Conservation (phyloP, 2,329 filamentous ascomycete genomes). For the Ascochyta clinopodiicola region DNA sequence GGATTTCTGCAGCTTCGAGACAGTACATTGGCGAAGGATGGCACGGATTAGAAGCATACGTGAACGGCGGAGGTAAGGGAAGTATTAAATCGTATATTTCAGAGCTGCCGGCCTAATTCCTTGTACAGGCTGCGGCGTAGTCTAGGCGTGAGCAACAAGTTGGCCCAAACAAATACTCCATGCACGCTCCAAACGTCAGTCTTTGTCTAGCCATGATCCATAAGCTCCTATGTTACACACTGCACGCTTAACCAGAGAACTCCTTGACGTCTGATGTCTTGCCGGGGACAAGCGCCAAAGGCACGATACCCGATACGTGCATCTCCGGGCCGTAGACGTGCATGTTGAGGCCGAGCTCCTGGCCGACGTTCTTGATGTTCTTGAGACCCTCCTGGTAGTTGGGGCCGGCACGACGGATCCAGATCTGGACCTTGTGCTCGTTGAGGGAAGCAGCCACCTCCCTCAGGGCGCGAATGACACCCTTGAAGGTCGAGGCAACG, state of each 20-base stretch:
- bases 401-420: slow-evolving; percentile 87
- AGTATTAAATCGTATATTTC: slow-evolving; percentile 29
- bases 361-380: slow-evolving; percentile 97
- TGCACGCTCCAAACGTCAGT: slow-evolving; percentile 28
- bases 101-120: slow-evolving; percentile 11
- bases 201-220: slow-evolving; percentile 44
- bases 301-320: slow-evolving; percentile 95
- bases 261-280: slow-evolving; percentile 68
- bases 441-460: slow-evolving; percentile 84
- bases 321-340: slow-evolving; percentile 83
- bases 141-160: slow-evolving; percentile 24
- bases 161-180: slow-evolving; percentile 25
- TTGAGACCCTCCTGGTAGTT: slow-evolving; percentile 99
- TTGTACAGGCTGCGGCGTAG: slow-evolving; percentile 9
- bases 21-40: no score
- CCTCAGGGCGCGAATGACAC: slow-evolving; percentile 93
- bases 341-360: slow-evolving; percentile 95
- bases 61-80: slow-evolving; percentile 1
- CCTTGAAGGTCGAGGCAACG: slow-evolving; percentile 99
- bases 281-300: slow-evolving; percentile 76
- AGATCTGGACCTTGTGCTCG: slow-evolving; percentile 98
- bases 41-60: no score
- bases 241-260: slow-evolving; percentile 58
- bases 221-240: slow-evolving; percentile 42
- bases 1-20: no score